Evolutionary conservation across 1,284 basidiomycete genomes (phyloP), one percentile per base, ranked within the genome.

Genomic region (Sphaerobolus stellatus): DNA sequence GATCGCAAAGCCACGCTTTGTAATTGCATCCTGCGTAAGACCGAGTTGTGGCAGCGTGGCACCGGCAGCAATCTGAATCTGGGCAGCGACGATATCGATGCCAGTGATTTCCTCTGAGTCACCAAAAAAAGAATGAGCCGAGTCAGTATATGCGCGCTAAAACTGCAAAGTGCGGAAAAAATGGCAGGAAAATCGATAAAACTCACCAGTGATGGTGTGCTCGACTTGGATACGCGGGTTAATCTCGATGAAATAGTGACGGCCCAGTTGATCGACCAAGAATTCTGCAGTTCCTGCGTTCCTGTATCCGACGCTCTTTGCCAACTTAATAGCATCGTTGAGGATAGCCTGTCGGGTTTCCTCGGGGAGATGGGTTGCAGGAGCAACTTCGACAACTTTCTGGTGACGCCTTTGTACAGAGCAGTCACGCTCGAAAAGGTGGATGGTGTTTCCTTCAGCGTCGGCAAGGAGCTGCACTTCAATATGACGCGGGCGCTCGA

Each of bases 161-260:
- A 48, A 24, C 25, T 51, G n/a, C n/a, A n/a, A n/a, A n/a, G n/a
- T n/a, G n/a, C n/a, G n/a, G n/a, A n/a, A n/a, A n/a, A n/a, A n/a
- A n/a, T n/a, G n/a, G n/a, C n/a, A n/a, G n/a, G n/a, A n/a, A n/a
- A n/a, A n/a, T n/a, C n/a, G n/a, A n/a, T n/a, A 46, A 56, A 5
- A 68, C 81, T 56, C 61, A 90, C 91, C 92, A 61, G 93, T 95
- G 69, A 95, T 95, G 43, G 96, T 98, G 76, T 98, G 95, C 71
- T 98, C 95, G 73, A 98, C 94, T 73, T 98, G 94, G 66, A 98
- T 97, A 78, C 94, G 93, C 44, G 95, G 93, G 74, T 96, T 97
- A 66, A 95, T 98, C 73, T 99, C 96, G 68, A 99, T 98, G 75
- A 99, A 98, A 76, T 98, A 98, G 75, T 97, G 93, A 61, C 95